phyloP scores from a whole-genome alignment of 202 grass and related monocot genomes.

The Elaeis oleifera region DNA sequence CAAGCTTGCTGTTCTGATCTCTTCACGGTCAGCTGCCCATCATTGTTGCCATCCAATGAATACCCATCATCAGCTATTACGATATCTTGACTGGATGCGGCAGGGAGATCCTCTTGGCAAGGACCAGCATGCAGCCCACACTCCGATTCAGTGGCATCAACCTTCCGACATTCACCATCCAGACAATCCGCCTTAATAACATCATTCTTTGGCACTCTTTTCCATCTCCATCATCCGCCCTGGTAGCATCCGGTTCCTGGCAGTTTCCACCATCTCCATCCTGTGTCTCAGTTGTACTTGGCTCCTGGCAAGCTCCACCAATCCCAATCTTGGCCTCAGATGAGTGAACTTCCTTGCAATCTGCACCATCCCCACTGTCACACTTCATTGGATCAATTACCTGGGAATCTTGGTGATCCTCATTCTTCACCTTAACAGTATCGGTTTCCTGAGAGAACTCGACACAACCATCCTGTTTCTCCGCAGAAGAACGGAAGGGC shows the following conservation, averaged over 20 bases:
- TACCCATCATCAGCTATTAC: slow-evolving; percentile 12
- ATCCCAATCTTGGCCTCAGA: slow-evolving; percentile 3
- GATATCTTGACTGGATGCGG: neutral
- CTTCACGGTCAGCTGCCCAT: neutral
- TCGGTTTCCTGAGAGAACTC: slow-evolving; percentile 2
- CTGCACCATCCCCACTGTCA: slow-evolving; percentile 7
- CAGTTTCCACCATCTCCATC: slow-evolving; percentile 5
- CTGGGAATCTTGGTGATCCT: neutral
- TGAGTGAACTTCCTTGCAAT: slow-evolving; percentile 11
- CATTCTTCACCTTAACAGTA: no score
- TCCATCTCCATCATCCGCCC: neutral
- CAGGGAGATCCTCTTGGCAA: neutral
- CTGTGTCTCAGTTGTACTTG: neutral
- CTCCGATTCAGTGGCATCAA: slow-evolving; percentile 2
- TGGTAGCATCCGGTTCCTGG: no score
- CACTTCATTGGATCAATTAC: slow-evolving; percentile 10
- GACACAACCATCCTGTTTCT: neutral
- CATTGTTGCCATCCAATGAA: slow-evolving; percentile 17
- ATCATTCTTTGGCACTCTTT: slow-evolving; percentile 1
- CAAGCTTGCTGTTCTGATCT: slow-evolving; percentile 24
- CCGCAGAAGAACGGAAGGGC: slow-evolving; percentile 1
- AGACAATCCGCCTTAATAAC: neutral
- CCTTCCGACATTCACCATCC: slow-evolving; percentile 16
- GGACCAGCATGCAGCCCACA: slow-evolving; percentile 9
- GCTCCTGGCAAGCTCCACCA: slow-evolving; percentile 10